These are phyloP conservation scores for Phytopythium ostracodes DNA, from an alignment of 352 stramenopile species.

Conservation along the genomic window DNA sequence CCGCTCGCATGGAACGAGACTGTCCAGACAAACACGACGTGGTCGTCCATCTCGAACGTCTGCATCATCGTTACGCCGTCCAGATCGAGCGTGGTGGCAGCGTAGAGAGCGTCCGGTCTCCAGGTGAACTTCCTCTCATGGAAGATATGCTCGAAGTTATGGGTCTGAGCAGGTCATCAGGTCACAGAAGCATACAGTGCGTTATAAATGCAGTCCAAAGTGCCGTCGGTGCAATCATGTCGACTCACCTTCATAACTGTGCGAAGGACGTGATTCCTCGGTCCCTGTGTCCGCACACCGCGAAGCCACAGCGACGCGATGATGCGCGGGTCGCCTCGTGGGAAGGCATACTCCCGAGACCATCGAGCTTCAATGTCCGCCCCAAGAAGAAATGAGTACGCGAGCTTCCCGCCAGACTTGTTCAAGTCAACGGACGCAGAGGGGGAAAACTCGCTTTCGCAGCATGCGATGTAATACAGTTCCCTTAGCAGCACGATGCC, in stretches of 20 bases:
- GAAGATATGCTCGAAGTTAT: background rate
- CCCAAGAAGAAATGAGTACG: constrained; percentile 5
- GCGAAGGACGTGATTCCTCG: background rate
- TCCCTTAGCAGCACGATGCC: constrained; percentile 2
- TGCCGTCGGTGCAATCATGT: background rate
- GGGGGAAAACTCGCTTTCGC: background rate
- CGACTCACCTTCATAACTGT: background rate
- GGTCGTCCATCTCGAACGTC: background rate
- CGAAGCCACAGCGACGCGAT: constrained; percentile 3
- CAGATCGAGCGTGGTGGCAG: background rate
- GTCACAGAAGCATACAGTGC: too few relatives aligned
- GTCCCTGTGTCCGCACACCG: background rate
- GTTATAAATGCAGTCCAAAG: too few relatives aligned
- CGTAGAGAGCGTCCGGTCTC: background rate
- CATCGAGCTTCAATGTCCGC: background rate
- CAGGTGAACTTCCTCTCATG: constrained; percentile 4
- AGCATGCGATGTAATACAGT: constrained; percentile 6
- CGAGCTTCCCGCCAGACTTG: background rate
- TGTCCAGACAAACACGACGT: constrained; percentile 3
- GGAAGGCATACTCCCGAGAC: background rate
- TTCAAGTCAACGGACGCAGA: background rate
- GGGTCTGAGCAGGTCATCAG: background rate
- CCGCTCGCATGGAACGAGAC: constrained; percentile 1
- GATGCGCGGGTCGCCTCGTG: background rate
- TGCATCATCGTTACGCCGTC: constrained; percentile 6